These are phyloP conservation scores for Adansonia madagascariensis DNA, from an alignment of 441 rosid species.

Conservation along the genomic window DNA sequence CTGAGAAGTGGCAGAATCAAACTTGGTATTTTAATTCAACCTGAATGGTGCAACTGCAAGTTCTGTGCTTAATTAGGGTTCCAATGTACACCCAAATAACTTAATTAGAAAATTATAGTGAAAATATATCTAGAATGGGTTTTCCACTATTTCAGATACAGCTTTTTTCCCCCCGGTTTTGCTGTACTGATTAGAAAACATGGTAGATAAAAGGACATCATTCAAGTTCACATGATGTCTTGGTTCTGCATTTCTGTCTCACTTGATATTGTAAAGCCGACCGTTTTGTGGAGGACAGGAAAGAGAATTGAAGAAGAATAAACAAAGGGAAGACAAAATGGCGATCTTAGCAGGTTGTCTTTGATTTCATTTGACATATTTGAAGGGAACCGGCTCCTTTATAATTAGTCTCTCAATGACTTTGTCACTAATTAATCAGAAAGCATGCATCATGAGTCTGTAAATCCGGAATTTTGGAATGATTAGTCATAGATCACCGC, in stretches of 20 bases:
- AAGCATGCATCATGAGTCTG: neutral
- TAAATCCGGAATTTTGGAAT: neutral
- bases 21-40: neutral
- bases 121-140: too few relatives aligned
- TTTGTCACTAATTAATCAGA: neutral
- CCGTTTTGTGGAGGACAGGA: neutral
- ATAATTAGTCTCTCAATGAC: neutral
- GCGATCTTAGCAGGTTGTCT: neutral
- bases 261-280: neutral
- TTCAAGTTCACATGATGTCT: neutral
- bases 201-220: neutral
- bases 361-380: neutral
- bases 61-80: neutral
- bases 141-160: neutral
- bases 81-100: neutral
- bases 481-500: slow-evolving; percentile 13
- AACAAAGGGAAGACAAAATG: neutral
- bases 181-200: neutral
- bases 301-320: neutral
- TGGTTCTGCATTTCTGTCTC: neutral
- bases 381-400: neutral
- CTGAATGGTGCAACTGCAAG: neutral
- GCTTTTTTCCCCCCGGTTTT: neutral
- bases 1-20: neutral
- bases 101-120: neutral